Evolutionary conservation across 1,284 basidiomycete genomes (phyloP).

Genomic region (Coniferiporia weirii): DNA sequence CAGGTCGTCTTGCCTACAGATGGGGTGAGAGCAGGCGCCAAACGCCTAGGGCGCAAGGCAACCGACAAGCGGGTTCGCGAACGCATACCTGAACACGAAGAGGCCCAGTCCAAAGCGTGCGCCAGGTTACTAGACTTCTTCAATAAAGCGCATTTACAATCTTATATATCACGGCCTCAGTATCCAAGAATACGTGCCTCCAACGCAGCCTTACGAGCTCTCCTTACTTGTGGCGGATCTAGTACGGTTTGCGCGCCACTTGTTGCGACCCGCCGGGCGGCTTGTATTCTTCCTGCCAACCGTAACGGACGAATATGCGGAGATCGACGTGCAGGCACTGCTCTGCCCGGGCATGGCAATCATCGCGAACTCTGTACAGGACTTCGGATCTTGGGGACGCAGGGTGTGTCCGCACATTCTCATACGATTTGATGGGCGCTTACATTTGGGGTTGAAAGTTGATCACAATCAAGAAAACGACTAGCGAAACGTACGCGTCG

Average conservation of each 20-base stretch:
- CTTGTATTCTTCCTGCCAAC: constrained; percentile 96
- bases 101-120: constrained; percentile 37
- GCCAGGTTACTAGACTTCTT: constrained; percentile 20
- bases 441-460: constrained; percentile 44
- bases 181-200: constrained; percentile 73
- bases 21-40: constrained; percentile 95
- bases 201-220: constrained; percentile 91
- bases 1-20: constrained; percentile 40
- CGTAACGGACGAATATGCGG: constrained; percentile 84
- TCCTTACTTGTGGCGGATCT: constrained; percentile 81
- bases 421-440: background rate
- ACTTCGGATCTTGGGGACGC: constrained; percentile 94
- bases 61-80: constrained; percentile 29
- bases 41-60: constrained; percentile 79
- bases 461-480: constrained; percentile 82
- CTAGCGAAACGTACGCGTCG: constrained; percentile 40
- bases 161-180: constrained; percentile 29
- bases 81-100: constrained; percentile 29
- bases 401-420: constrained; percentile 44
- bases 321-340: constrained; percentile 72
- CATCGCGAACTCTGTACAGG: constrained; percentile 86
- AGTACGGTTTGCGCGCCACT: constrained; percentile 75
- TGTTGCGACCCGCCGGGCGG: constrained; percentile 82
- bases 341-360: constrained; percentile 84
- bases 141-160: background rate